Evolutionary conservation across 2,329 filamentous ascomycete genomes (phyloP).

Genomic region (Aspergillus eucalypticola): DNA sequence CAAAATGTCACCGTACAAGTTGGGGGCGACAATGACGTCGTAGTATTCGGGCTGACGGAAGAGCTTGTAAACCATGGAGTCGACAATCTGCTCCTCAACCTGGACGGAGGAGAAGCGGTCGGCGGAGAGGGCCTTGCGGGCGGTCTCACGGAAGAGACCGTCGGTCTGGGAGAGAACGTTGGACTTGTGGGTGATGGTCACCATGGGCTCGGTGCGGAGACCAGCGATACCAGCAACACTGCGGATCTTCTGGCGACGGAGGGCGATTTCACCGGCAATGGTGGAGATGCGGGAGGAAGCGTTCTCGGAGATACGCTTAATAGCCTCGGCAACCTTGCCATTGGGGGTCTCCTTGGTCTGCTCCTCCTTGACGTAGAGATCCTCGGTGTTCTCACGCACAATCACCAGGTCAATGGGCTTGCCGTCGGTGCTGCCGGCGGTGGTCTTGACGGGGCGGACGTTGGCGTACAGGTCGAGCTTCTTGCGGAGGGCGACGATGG

Average conservation of each 20-base stretch:
- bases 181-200: constrained; percentile 97
- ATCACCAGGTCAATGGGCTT: constrained; percentile 91
- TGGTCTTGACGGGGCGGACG: constrained; percentile 90
- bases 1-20: constrained; percentile 95
- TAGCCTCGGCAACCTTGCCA: constrained; percentile 89
- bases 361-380: constrained; percentile 97
- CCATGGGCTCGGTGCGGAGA: constrained; percentile 66
- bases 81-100: constrained; percentile 97
- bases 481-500: constrained; percentile 96
- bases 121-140: constrained; percentile 69
- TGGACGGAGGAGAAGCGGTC: constrained; percentile 64
- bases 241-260: constrained; percentile 80
- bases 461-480: constrained; percentile 94
- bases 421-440: constrained; percentile 50
- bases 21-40: constrained; percentile 97
- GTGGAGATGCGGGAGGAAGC: constrained; percentile 83
- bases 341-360: constrained; percentile 70
- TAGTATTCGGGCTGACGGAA: constrained; percentile 94
- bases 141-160: constrained; percentile 84
- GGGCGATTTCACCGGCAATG: constrained; percentile 93
- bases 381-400: constrained; percentile 97
- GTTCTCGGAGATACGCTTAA: constrained; percentile 91
- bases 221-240: constrained; percentile 51
- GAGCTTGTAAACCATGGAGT: constrained; percentile 99
- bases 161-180: constrained; percentile 97